Evolutionary conservation across 2,329 filamentous ascomycete genomes (phyloP), one percentile per base, ranked within the genome.

Genomic region (Dactylellina haptotyla): DNA sequence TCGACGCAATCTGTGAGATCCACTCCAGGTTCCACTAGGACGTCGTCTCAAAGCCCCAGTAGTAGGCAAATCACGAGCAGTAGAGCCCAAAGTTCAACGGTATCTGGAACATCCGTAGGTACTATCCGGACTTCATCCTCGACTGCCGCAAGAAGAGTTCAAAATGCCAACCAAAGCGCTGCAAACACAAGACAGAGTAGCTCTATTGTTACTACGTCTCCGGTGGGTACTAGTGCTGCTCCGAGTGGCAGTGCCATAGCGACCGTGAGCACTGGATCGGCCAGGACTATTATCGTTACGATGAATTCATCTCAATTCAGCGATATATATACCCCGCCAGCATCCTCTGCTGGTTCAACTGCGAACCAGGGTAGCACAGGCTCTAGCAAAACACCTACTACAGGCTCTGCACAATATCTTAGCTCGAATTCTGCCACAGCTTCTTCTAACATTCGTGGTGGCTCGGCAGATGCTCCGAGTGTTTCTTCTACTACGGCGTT

Each of bases 281-380:
- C 46, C 3, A 39, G 48, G 18, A 67, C 63, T 18, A 32, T 67
- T 10, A 16, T 67, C 34, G 41, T 58, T 2, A 58, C 63, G 14
- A 59, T 67, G 53, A 45, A 67, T 45, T 39, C 51, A 8, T 58
- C 63, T 8, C 39, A 51, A 10, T 67, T 67, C 20, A 58, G 51
- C 18, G 45, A 20, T 28, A 34, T 59, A 1, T 67, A 23, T 26
- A 67, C 59, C 14, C 16, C 57, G 2, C 25, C 50, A 26, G 45
- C 16, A 45, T 12, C 39, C 1, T 12, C 39, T 45, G 16, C 12
- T 45, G n/a, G n/a, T n/a, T n/a, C n/a, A n/a, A n/a, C n/a, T n/a
- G n/a, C n/a, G n/a, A n/a, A n/a, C n/a, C n/a, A n/a, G n/a, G n/a
- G n/a, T n/a, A n/a, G n/a, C n/a, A n/a, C n/a, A n/a, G n/a, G n/a